Evolutionary conservation across 1,139 yeast species (phyloP).

Genomic region (Meyerozyma guilliermondii): DNA sequence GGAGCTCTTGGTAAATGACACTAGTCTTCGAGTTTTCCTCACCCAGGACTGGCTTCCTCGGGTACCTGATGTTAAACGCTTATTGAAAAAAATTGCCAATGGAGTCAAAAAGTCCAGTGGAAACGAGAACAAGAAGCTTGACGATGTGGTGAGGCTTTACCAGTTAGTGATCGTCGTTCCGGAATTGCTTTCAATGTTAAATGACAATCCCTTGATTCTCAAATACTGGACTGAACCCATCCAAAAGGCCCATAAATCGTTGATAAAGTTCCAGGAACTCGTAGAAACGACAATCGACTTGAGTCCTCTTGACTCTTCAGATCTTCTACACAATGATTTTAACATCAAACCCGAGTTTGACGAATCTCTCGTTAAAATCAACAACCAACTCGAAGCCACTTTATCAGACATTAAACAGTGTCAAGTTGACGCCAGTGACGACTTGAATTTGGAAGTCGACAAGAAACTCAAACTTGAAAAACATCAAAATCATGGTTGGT

Average conservation of each 20-base stretch:
- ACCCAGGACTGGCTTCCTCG: slow-evolving; percentile 64
- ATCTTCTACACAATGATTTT: slow-evolving; percentile 51
- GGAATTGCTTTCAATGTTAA: slow-evolving; percentile 51
- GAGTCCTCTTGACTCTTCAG: slow-evolving; percentile 60
- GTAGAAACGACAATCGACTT: slow-evolving; percentile 91
- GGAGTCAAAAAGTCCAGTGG: slow-evolving; percentile 34
- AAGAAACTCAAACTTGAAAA: slow-evolving; percentile 85
- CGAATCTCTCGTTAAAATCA: slow-evolving; percentile 61
- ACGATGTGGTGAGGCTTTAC: slow-evolving; percentile 87
- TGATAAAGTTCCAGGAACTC: slow-evolving; percentile 71
- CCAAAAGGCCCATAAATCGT: slow-evolving; percentile 39
- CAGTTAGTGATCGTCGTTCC: slow-evolving; percentile 74
- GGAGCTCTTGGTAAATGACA: slow-evolving; percentile 63
- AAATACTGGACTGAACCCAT: slow-evolving; percentile 59
- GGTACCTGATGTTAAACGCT: slow-evolving; percentile 78
- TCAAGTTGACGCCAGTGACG: slow-evolving; percentile 66
- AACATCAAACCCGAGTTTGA: slow-evolving; percentile 89
- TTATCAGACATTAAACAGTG: slow-evolving; percentile 52
- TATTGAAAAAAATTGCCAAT: slow-evolving; percentile 56
- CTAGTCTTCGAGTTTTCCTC: slow-evolving; percentile 58
- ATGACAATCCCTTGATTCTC: slow-evolving; percentile 30
- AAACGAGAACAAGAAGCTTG: slow-evolving; percentile 50
- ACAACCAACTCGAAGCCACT: slow-evolving; percentile 50
- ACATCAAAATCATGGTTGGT: slow-evolving; percentile 88
- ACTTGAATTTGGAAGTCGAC: slow-evolving; percentile 74